Evolutionary conservation across 148 eudicot species (phyloP).

Genomic region (Rhododendron ferrugineum): DNA sequence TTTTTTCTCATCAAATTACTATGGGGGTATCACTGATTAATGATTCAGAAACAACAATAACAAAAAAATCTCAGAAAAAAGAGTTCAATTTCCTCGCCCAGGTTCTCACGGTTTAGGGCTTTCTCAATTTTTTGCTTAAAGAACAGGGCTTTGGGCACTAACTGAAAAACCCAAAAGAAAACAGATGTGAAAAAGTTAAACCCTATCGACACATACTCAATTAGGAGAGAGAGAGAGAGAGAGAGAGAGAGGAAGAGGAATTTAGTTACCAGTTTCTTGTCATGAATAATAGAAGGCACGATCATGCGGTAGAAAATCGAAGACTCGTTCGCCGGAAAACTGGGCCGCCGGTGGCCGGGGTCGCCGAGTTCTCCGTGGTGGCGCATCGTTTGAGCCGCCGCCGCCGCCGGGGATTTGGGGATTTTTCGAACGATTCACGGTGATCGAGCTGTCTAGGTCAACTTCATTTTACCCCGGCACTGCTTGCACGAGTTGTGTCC

Average conservation of each 20-base stretch:
- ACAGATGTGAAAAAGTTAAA: neutral
- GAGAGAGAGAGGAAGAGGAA: neutral
- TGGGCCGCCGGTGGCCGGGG: neutral
- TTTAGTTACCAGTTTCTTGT: constrained; percentile 9
- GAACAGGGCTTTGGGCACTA: neutral
- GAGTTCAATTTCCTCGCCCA: neutral
- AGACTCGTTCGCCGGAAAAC: constrained; percentile 1
- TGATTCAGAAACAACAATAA: neutral
- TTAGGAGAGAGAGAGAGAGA: neutral
- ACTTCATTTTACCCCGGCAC: neutral
- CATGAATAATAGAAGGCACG: constrained; percentile 4
- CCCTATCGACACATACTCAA: neutral
- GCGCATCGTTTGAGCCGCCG: neutral
- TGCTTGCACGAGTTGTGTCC: neutral
- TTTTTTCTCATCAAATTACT: too few species aligned
- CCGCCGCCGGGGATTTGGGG: neutral
- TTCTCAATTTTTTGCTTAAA: neutral
- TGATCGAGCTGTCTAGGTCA: neutral
- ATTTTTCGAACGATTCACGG: neutral
- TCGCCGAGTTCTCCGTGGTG: neutral
- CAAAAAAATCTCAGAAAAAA: neutral
- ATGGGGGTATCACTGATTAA: neutral
- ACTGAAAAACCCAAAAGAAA: neutral
- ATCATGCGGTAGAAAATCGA: constrained; percentile 9
- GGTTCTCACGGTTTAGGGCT: neutral